Evolutionary conservation across 495 filamentous ascomycete genomes (phyloP).

Genomic region (Choiromyces venosus): DNA sequence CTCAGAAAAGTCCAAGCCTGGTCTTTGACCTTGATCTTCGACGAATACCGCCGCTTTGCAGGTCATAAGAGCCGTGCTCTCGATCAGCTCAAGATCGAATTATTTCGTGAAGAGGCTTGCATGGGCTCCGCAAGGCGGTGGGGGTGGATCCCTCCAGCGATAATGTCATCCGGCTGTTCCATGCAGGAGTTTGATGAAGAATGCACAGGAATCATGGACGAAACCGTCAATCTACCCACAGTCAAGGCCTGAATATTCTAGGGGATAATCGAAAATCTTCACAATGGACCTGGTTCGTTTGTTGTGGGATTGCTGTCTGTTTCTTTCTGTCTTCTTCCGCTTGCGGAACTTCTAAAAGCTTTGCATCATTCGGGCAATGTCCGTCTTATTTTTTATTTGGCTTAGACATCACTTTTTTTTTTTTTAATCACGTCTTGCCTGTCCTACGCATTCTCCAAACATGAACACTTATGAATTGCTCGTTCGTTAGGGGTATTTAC

Average conservation of each 20-base stretch:
- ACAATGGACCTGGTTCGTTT: background rate
- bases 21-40: constrained; percentile 52
- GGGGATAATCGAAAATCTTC: background rate
- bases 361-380: background rate
- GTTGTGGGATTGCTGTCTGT: background rate
- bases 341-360: background rate
- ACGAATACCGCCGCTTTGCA: constrained; percentile 65
- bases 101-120: constrained; percentile 32
- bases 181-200: constrained; percentile 32
- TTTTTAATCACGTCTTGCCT: background rate
- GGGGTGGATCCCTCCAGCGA: constrained; percentile 37
- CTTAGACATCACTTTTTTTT: background rate
- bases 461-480: background rate
- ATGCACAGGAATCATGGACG: background rate
- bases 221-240: background rate
- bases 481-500: background rate
- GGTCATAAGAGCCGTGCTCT: constrained; percentile 56
- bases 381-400: background rate
- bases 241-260: background rate
- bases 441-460: background rate
- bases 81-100: constrained; percentile 52
- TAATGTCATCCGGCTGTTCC: constrained; percentile 31
- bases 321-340: background rate
- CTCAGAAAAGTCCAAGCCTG: constrained; percentile 62
- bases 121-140: constrained; percentile 37